A percentile compares a stretch with the other conserved stretches of the same genome.
Evolutionary conservation across 805 yeast species (phyloP).

Genomic region (Saturnispora zaruensis): DNA sequence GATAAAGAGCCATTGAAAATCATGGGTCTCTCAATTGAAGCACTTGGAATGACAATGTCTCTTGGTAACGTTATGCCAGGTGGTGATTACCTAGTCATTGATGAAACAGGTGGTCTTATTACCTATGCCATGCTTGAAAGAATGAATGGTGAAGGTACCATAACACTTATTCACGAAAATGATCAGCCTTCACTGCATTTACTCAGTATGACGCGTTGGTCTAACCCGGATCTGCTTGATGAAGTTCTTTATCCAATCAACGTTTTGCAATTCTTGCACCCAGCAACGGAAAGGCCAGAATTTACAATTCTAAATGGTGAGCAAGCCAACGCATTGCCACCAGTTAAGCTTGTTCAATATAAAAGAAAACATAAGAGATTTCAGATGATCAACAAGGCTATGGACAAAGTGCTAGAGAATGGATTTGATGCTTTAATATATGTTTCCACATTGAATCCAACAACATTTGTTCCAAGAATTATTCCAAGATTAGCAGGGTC

Average conservation of each 20-base stretch:
- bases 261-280: conserved; percentile 74
- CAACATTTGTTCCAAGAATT: conserved; percentile 53
- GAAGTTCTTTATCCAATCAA: conserved; percentile 44
- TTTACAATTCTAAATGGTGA: conserved; percentile 40
- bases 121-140: conserved; percentile 82
- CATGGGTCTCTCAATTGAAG: conserved; percentile 77
- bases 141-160: conserved; percentile 68
- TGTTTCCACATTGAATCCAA: conserved; percentile 63
- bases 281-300: conserved; percentile 47
- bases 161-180: conserved; percentile 78
- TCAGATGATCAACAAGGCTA: conserved; percentile 38
- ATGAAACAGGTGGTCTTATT: conserved; percentile 92
- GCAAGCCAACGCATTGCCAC: conserved; percentile 46
- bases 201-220: conserved; percentile 55
- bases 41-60: conserved; percentile 68
- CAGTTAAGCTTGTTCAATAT: conserved; percentile 57
- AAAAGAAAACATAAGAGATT: conserved; percentile 55
- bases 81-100: conserved; percentile 79
- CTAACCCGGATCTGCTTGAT: conserved; percentile 33
- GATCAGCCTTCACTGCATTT: conserved; percentile 83
- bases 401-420: conserved; percentile 41
- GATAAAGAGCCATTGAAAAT: conserved; percentile 70
- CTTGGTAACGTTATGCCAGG: conserved; percentile 82
- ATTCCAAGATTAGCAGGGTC: conserved; percentile 71
- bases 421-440: conserved; percentile 70